These are phyloP conservation scores for Orobanche coerulescens DNA, from an alignment of 257 asterid species.

Conservation along the genomic window DNA sequence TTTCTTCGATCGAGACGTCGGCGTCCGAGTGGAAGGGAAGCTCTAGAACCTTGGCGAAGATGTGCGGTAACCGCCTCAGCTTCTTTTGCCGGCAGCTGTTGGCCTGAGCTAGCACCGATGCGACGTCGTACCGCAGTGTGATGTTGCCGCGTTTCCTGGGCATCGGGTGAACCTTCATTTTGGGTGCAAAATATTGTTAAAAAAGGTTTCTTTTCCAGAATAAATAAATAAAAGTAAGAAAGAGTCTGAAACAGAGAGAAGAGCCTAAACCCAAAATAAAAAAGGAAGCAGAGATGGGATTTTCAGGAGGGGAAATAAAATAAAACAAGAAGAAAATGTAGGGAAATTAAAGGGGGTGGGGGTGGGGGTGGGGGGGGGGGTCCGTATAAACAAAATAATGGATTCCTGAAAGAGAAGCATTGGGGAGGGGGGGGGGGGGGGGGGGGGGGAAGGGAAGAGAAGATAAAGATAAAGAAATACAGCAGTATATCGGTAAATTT, in stretches of 20 bases:
- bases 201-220: not conserved
- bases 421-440: not conserved
- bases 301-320: not conserved
- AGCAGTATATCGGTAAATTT: too few species aligned
- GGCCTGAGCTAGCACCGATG: conserved; percentile 44
- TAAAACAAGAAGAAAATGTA: too few species aligned
- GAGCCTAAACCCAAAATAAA: conserved; percentile 3
- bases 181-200: too few species aligned
- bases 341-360: too few species aligned
- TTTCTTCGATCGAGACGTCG: conserved; percentile 55
- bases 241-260: not conserved
- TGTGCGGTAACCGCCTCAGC: conserved; percentile 74
- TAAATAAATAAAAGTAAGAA: not conserved
- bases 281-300: conserved; percentile 1
- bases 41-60: conserved; percentile 73
- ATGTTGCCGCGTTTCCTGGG: conserved; percentile 48
- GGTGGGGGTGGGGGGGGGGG: conserved; percentile 12
- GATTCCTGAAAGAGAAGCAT: not conserved
- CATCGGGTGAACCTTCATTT: conserved; percentile 69
- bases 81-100: conserved; percentile 51
- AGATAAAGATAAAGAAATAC: not conserved
- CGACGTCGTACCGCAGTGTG: conserved; percentile 56
- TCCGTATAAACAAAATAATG: not conserved
- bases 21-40: conserved; percentile 72
- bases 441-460: not conserved